Conservation (phyloP, 768 basidiomycete species). For the Tylopilus rubrobrunneus region DNA sequence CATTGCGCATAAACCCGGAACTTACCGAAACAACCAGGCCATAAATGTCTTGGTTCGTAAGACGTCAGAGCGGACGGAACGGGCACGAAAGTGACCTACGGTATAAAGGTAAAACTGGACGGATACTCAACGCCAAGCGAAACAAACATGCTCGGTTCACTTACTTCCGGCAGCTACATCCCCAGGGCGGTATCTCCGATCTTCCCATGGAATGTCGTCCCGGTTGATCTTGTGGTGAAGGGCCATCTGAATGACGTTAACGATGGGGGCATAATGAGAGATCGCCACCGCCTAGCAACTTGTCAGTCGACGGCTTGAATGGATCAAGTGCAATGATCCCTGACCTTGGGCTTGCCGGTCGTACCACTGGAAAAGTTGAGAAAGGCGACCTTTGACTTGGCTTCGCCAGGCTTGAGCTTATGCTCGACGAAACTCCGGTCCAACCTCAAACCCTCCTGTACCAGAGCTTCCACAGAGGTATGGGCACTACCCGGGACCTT, state of each 20-base stretch:
- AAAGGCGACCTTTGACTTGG: conserved; percentile 58
- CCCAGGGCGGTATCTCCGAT: conserved; percentile 46
- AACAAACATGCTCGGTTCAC: conserved; percentile 15
- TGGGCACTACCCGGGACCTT: conserved; percentile 9
- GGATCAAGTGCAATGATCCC: not conserved
- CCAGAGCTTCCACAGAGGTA: conserved; percentile 43
- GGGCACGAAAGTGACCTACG: conserved; percentile 37
- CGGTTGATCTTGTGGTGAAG: conserved; percentile 43
- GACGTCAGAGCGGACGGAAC: conserved; percentile 10
- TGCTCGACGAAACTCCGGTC: conserved; percentile 42
- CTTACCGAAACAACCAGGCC: conserved; percentile 55
- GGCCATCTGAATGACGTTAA: conserved; percentile 60
- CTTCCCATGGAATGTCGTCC: conserved; percentile 36
- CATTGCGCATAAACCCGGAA: not conserved
- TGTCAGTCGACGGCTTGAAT: not conserved
- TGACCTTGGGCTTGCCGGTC: conserved; percentile 47
- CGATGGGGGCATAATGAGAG: conserved; percentile 60
- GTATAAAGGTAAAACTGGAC: conserved; percentile 55
- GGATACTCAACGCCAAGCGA: conserved; percentile 6
- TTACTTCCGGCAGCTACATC: conserved; percentile 56
- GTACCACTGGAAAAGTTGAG: conserved; percentile 75
- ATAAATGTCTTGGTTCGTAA: conserved; percentile 47
- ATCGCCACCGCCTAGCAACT: conserved; percentile 56
- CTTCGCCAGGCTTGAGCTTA: conserved; percentile 52
- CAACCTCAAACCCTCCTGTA: conserved; percentile 39